phyloP scores from a whole-genome alignment of 495 filamentous ascomycete genomes.

The Bryoglossum gracile region DNA sequence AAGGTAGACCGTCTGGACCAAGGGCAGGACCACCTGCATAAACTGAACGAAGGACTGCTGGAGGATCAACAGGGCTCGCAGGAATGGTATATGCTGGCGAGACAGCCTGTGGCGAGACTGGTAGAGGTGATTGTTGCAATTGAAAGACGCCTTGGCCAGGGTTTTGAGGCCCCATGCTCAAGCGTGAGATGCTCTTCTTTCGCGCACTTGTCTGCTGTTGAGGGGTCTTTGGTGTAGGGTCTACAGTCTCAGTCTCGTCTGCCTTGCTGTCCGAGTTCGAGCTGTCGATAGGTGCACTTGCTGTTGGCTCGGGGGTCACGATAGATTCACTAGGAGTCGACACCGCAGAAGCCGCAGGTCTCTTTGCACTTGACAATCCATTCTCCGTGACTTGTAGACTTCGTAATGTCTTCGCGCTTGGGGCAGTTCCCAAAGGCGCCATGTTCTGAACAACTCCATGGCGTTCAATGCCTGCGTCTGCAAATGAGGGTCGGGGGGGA shows the following conservation, averaged over 20 bases:
- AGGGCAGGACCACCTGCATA: not conserved
- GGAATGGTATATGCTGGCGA: not conserved
- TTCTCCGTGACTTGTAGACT: constrained; percentile 2
- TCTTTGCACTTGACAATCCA: constrained; percentile 1
- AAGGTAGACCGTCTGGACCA: constrained; percentile 2
- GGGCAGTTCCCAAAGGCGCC: constrained; percentile 58
- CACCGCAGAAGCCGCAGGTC: constrained; percentile 8
- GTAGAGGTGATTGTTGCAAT: constrained; percentile 9
- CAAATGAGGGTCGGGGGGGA: constrained; percentile 58
- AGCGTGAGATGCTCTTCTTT: constrained; percentile 3
- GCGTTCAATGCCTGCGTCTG: constrained; percentile 55
- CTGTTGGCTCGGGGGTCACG: constrained; percentile 17
- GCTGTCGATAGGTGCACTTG: not conserved
- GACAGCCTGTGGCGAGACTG: not conserved
- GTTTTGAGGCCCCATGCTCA: constrained; percentile 4
- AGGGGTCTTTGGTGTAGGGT: constrained; percentile 6
- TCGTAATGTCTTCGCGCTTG: constrained; percentile 34
- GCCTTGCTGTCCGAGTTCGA: not conserved
- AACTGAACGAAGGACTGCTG: not conserved
- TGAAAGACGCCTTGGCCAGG: constrained; percentile 16
- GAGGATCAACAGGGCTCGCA: not conserved
- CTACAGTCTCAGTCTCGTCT: not conserved
- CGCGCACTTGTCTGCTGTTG: constrained; percentile 5
- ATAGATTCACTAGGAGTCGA: constrained; percentile 16
- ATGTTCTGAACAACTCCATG: constrained; percentile 63